Conservation (phyloP, 2,329 filamentous ascomycete species). For the Xylaria polymorpha region DNA sequence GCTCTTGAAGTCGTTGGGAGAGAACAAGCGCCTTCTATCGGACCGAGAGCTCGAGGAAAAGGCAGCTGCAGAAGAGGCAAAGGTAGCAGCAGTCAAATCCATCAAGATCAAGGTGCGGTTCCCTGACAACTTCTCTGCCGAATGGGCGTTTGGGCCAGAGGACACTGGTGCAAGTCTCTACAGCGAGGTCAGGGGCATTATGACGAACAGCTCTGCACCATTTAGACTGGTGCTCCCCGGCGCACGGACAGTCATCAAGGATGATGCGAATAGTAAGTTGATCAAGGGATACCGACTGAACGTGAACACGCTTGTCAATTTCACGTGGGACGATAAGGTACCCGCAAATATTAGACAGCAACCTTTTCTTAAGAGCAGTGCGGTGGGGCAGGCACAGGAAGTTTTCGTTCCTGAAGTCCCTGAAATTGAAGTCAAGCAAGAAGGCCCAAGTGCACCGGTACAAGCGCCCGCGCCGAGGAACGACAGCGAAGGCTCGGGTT, state of each 20-base stretch:
- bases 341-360: conserved; percentile 41
- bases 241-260: conserved; percentile 60
- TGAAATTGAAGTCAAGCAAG: conserved; percentile 50
- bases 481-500: conserved; percentile 41
- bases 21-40: conserved; percentile 82
- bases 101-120: conserved; percentile 85
- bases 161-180: conserved; percentile 81
- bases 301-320: conserved; percentile 77
- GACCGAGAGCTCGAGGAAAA: conserved; percentile 83
- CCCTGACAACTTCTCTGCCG: conserved; percentile 83
- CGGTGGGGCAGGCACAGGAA: conserved; percentile 66
- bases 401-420: conserved; percentile 66
- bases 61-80: conserved; percentile 72
- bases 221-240: conserved; percentile 79
- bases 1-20: conserved; percentile 68
- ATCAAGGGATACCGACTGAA: conserved; percentile 78
- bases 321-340: conserved; percentile 48
- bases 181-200: conserved; percentile 76
- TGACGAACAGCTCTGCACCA: conserved; percentile 71
- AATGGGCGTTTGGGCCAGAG: conserved; percentile 74
- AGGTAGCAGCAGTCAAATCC: conserved; percentile 72
- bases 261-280: conserved; percentile 66
- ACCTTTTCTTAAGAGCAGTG: conserved; percentile 61
- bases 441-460: conserved; percentile 15
- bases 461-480: conserved; percentile 37